Percentiles rank a stretch among this genome's conserved stretches.
These are phyloP conservation scores for Orbilia ellipsospora DNA, from an alignment of 2,329 filamentous ascomycete species.

Conservation along the genomic window DNA sequence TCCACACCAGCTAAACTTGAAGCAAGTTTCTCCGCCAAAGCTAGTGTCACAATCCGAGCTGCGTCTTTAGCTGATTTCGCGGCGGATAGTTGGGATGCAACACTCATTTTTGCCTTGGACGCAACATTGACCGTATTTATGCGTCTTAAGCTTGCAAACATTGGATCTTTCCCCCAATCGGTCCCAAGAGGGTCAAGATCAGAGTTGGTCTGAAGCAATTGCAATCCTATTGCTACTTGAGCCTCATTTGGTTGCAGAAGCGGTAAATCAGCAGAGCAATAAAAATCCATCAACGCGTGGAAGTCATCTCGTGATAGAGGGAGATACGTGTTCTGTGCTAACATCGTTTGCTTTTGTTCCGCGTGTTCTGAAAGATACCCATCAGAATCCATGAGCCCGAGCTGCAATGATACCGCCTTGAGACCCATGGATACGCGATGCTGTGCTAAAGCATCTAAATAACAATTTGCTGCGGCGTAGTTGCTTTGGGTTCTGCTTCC, in stretches of 20 bases:
- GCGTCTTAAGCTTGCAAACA: too few species aligned
- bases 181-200: slow-evolving; percentile 10
- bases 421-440: slow-evolving; percentile 61
- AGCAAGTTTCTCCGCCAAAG: neutral
- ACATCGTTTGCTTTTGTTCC: slow-evolving; percentile 16
- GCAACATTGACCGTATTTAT: too few species aligned
- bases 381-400: slow-evolving; percentile 60
- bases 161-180: slow-evolving; percentile 9
- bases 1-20: neutral
- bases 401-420: slow-evolving; percentile 59
- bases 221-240: slow-evolving; percentile 7
- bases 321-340: slow-evolving; percentile 10
- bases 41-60: neutral
- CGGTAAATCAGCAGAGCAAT: neutral
- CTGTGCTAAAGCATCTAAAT: slow-evolving; percentile 62
- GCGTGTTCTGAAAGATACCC: slow-evolving; percentile 24
- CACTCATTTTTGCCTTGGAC: too few species aligned
- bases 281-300: slow-evolving; percentile 23
- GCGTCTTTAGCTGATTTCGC: neutral
- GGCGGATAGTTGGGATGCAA: too few species aligned
- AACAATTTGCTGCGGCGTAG: slow-evolving; percentile 66
- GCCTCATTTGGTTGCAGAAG: neutral
- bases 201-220: neutral
- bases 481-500: slow-evolving; percentile 64
- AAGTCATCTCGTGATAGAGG: slow-evolving; percentile 5